Evolutionary conservation across 257 asterid species (phyloP).

Genomic region (Gynochthodes officinalis): DNA sequence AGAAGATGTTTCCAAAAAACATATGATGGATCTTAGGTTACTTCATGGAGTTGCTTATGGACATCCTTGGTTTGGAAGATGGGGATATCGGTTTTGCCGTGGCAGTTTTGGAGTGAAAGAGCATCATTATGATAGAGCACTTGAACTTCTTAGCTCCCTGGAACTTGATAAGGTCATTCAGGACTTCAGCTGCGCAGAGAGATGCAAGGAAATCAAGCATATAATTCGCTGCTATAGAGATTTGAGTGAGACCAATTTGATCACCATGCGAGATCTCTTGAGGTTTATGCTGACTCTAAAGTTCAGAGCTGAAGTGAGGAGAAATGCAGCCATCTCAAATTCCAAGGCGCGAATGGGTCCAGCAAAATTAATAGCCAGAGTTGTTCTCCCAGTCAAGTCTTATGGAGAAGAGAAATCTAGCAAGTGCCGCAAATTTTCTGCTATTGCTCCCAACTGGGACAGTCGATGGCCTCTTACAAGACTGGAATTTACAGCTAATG

Average conservation of each 20-base stretch:
- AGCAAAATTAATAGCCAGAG: conserved; percentile 25
- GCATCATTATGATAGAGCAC: conserved; percentile 58
- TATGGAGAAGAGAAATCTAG: conserved; percentile 36
- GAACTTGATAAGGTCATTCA: conserved; percentile 52
- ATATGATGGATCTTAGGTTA: conserved; percentile 68
- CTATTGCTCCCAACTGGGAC: conserved; percentile 64
- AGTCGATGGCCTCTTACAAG: conserved; percentile 89
- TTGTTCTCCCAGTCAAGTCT: conserved; percentile 23
- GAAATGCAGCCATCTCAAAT: conserved; percentile 11
- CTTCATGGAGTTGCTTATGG: conserved; percentile 88
- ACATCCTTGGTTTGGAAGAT: conserved; percentile 81
- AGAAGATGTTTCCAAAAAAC: conserved; percentile 77
- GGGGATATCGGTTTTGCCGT: conserved; percentile 79
- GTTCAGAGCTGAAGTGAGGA: conserved; percentile 28
- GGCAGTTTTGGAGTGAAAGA: conserved; percentile 92
- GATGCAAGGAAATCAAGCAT: conserved; percentile 35
- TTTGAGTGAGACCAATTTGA: conserved; percentile 49
- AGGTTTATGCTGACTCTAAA: conserved; percentile 60
- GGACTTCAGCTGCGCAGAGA: conserved; percentile 38
- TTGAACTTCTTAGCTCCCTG: conserved; percentile 59
- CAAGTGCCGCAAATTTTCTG: conserved; percentile 63
- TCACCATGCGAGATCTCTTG: conserved; percentile 61
- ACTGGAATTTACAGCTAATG: conserved; percentile 73
- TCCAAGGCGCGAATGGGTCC: conserved; percentile 20
- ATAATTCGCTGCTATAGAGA: conserved; percentile 54